Percentiles rank a stretch among this genome's conserved stretches.
Conservation (phyloP, 2,329 filamentous ascomycete species). For the Ophioceras dolichostomum region DNA sequence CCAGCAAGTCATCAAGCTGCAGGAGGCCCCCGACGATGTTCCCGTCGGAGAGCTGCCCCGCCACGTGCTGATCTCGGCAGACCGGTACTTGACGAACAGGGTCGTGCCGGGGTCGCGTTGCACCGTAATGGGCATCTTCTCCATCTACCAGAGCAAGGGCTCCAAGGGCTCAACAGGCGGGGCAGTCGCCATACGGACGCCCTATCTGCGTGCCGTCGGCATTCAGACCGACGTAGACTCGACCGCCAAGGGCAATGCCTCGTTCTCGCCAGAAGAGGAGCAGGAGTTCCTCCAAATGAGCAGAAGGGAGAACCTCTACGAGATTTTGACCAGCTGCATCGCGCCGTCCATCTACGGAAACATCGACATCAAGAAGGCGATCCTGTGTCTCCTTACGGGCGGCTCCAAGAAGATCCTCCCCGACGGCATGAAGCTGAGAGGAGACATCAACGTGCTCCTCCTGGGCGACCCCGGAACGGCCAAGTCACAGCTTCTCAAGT, state of each 20-base stretch:
- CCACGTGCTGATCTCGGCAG: conserved; percentile 92
- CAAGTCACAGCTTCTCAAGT: conserved; percentile 94
- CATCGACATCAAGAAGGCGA: conserved; percentile 91
- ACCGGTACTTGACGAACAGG: conserved; percentile 87
- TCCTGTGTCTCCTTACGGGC: conserved; percentile 83
- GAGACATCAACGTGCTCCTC: conserved; percentile 94
- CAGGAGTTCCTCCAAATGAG: conserved; percentile 92
- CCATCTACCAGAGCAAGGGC: conserved; percentile 90
- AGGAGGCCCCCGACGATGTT: conserved; percentile 94
- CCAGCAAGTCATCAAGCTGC: conserved; percentile 94
- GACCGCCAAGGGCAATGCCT: conserved; percentile 69
- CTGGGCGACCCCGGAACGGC: conserved; percentile 96
- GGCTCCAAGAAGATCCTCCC: conserved; percentile 96
- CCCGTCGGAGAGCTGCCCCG: conserved; percentile 91
- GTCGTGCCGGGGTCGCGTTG: conserved; percentile 93
- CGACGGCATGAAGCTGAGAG: conserved; percentile 93
- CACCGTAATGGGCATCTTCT: conserved; percentile 94
- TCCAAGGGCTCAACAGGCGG: conserved; percentile 64
- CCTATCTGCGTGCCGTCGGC: conserved; percentile 85
- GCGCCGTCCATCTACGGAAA: conserved; percentile 98
- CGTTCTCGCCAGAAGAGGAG: conserved; percentile 91
- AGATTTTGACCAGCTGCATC: conserved; percentile 80
- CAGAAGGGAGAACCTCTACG: conserved; percentile 82
- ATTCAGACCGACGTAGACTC: conserved; percentile 86
- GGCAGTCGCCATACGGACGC: conserved; percentile 89